Conservation (phyloP, 345 rosid species). For the Salix udensis region DNA sequence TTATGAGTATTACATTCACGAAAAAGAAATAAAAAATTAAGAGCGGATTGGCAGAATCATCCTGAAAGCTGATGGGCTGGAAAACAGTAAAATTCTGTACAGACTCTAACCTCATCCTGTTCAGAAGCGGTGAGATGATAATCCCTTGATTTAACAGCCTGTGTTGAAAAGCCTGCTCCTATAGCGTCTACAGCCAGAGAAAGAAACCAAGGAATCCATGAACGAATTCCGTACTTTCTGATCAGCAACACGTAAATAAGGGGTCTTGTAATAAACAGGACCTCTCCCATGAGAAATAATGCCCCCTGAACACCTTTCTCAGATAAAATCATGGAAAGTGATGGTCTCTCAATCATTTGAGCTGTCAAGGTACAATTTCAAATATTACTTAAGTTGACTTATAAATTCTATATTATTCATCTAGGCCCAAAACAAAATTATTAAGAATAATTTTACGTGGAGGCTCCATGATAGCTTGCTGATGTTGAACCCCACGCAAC, state of each 20-base stretch:
- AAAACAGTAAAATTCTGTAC: not conserved
- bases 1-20: not conserved
- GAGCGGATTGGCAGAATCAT: not conserved
- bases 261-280: constrained; percentile 76
- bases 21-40: not conserved
- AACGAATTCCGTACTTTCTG: constrained; percentile 66
- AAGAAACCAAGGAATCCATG: constrained; percentile 93
- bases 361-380: constrained; percentile 29
- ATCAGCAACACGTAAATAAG: constrained; percentile 82
- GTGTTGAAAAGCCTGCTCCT: constrained; percentile 55
- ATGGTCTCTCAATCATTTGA: constrained; percentile 36
- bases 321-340: constrained; percentile 51
- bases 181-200: constrained; percentile 63
- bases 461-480: constrained; percentile 55
- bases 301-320: constrained; percentile 67
- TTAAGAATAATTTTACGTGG: constrained; percentile 31
- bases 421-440: not conserved
- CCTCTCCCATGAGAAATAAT: constrained; percentile 62
- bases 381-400: constrained; percentile 7
- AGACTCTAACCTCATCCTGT: constrained; percentile 65
- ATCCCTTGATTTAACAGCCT: constrained; percentile 27
- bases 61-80: not conserved
- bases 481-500: constrained; percentile 60
- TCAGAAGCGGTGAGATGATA: constrained; percentile 51
- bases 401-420: not conserved